These are phyloP conservation scores for Elsinoe australis DNA, from an alignment of 2,329 filamentous ascomycete species.

Conservation along the genomic window DNA sequence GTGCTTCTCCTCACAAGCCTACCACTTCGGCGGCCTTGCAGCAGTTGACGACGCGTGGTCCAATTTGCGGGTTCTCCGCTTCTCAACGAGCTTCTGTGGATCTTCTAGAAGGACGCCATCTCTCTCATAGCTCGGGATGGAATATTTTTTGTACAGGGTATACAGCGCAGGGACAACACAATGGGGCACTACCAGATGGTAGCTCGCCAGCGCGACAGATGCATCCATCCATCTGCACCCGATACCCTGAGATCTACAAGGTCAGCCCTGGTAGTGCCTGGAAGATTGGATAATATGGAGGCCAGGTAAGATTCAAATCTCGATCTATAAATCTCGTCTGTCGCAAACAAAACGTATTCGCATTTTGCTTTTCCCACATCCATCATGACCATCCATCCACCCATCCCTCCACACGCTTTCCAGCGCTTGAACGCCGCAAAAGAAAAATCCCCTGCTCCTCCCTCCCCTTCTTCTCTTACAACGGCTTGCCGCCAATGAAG, in stretches of 20 bases:
- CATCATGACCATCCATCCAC: too few relatives aligned
- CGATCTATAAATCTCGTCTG: neutral
- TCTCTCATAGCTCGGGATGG: too few relatives aligned
- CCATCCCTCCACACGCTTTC: neutral
- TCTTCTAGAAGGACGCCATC: conserved; percentile 3
- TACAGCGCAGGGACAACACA: too few relatives aligned
- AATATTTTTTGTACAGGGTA: too few relatives aligned
- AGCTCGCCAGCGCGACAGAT: too few relatives aligned
- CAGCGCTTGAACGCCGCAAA: conserved; percentile 15
- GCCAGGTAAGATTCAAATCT: too few relatives aligned
- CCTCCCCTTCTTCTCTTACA: conserved; percentile 38
- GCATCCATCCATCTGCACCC: too few relatives aligned
- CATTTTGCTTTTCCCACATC: conserved; percentile 7
- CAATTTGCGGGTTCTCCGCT: neutral
- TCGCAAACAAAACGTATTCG: conserved; percentile 3
- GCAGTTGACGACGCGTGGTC: neutral
- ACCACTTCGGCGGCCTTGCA: neutral
- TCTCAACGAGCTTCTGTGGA: neutral
- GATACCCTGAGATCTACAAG: too few relatives aligned
- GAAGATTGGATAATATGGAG: too few relatives aligned
- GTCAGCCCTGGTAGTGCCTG: too few relatives aligned
- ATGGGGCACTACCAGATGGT: too few relatives aligned
- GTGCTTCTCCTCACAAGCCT: neutral
- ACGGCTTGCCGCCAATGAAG: conserved; percentile 79
- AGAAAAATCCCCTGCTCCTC: neutral